These are phyloP conservation scores for Linaria vulgaris DNA, from an alignment of 257 asterid genomes.

Conservation along the genomic window DNA sequence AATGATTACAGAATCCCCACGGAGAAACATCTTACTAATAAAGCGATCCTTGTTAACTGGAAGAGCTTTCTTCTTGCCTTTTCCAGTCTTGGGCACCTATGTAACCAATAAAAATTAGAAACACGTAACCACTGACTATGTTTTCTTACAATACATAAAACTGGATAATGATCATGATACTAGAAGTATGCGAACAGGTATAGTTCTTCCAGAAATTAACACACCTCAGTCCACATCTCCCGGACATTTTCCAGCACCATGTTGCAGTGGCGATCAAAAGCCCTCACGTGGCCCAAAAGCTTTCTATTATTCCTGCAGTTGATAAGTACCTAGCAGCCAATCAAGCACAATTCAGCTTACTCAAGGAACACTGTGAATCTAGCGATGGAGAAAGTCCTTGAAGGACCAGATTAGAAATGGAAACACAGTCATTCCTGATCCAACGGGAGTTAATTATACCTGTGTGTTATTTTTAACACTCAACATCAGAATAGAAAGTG, in stretches of 20 bases:
- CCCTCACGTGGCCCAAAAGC: conserved; percentile 86
- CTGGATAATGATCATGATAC: too few species aligned
- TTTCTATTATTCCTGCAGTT: conserved; percentile 86
- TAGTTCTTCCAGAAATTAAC: too few species aligned
- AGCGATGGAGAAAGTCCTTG: too few species aligned
- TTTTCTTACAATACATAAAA: too few species aligned
- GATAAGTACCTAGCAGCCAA: conserved; percentile 51
- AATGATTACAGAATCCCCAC: conserved; percentile 87
- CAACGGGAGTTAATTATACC: too few species aligned
- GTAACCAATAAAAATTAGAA: conserved; percentile 20
- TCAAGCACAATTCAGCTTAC: too few species aligned
- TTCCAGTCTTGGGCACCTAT: conserved; percentile 85
- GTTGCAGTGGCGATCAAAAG: conserved; percentile 89
- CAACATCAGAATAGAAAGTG: conserved; percentile 75
- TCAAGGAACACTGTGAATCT: too few species aligned
- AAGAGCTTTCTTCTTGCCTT: conserved; percentile 88
- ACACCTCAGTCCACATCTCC: conserved; percentile 86
- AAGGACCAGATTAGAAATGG: too few species aligned
- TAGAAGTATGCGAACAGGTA: too few species aligned
- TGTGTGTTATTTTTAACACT: conserved; percentile 73
- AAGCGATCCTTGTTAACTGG: conserved; percentile 86
- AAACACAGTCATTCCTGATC: too few species aligned
- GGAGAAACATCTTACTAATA: conserved; percentile 84
- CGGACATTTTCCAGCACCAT: conserved; percentile 88
- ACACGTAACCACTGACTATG: too few species aligned